Conservation (phyloP, 805 yeast species). For the Sugiyamaella qingdaonensis region DNA sequence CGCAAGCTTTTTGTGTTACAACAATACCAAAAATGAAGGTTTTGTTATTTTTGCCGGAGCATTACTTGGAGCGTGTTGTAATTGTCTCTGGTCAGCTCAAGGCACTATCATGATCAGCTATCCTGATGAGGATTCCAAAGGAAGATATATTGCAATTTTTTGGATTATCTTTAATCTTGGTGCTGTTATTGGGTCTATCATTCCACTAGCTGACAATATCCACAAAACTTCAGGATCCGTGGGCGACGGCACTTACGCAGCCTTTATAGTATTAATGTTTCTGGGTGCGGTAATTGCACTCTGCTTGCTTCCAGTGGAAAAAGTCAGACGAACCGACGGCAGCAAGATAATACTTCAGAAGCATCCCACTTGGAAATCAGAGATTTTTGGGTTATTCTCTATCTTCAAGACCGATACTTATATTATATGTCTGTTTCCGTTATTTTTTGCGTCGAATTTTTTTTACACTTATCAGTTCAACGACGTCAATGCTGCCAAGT, state of each 20-base stretch:
- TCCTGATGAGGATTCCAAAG: conserved; percentile 49
- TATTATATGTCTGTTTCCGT: conserved; percentile 52
- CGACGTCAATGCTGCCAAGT: conserved; percentile 50
- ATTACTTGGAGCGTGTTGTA: conserved; percentile 52
- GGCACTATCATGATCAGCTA: conserved; percentile 50
- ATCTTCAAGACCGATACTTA: conserved; percentile 40
- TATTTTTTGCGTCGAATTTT: conserved; percentile 61
- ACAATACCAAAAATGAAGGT: conserved; percentile 45
- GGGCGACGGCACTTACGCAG: conserved; percentile 49
- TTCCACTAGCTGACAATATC: conserved; percentile 52
- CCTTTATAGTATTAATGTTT: conserved; percentile 49
- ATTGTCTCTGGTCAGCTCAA: conserved; percentile 55
- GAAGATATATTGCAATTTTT: conserved; percentile 48
- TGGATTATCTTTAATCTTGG: conserved; percentile 61
- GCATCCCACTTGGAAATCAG: conserved; percentile 44
- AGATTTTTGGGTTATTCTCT: conserved; percentile 38
- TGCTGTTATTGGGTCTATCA: conserved; percentile 54
- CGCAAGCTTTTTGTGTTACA: conserved; percentile 42
- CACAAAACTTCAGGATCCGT: conserved; percentile 31
- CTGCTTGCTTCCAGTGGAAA: conserved; percentile 44
- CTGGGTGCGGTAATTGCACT: conserved; percentile 44
- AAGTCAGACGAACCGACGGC: conserved; percentile 48
- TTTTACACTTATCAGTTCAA: conserved; percentile 62
- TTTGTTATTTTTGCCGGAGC: conserved; percentile 52
- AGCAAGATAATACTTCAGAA: conserved; percentile 43